These are phyloP conservation scores for Friedmanniomyces endolithicus DNA, from an alignment of 495 filamentous ascomycete species.

Conservation along the genomic window DNA sequence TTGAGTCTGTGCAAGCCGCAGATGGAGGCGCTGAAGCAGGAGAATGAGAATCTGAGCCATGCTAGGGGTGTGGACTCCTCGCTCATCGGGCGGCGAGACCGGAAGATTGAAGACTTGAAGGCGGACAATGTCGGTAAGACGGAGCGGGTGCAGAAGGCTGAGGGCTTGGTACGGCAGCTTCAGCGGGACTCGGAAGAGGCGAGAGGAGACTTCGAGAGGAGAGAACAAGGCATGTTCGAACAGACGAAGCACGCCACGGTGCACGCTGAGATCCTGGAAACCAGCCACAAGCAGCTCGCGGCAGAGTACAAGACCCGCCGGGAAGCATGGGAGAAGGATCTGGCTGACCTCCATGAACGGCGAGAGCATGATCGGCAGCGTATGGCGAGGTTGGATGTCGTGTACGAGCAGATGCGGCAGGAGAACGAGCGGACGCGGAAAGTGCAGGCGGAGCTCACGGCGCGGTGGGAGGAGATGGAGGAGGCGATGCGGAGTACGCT, in stretches of 20 bases:
- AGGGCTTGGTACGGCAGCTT: constrained; percentile 13
- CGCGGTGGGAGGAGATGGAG: constrained; percentile 14
- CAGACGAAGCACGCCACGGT: constrained; percentile 18
- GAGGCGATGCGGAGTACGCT: constrained; percentile 10
- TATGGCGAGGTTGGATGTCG: constrained; percentile 20
- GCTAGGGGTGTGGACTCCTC: constrained; percentile 27
- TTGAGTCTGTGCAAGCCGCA: constrained; percentile 62
- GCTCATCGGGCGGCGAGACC: constrained; percentile 16
- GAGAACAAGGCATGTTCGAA: constrained; percentile 15
- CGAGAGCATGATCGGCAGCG: constrained; percentile 17
- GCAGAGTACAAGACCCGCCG: constrained; percentile 21
- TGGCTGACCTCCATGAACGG: constrained; percentile 2
- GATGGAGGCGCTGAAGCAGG: constrained; percentile 59
- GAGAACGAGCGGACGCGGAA: constrained; percentile 19
- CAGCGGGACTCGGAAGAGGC: constrained; percentile 13
- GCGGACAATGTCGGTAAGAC: constrained; percentile 16
- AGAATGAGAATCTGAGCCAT: constrained; percentile 51
- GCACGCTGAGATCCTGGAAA: constrained; percentile 23
- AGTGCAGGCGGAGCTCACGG: constrained; percentile 16
- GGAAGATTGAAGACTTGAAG: constrained; percentile 23
- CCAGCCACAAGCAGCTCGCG: constrained; percentile 19
- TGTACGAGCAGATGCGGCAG: constrained; percentile 23
- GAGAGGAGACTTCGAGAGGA: constrained; percentile 3
- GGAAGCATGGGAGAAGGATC: constrained; percentile 18
- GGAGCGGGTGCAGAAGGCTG: constrained; percentile 14